Evolutionary conservation across 2,329 filamentous ascomycete genomes (phyloP).

Genomic region (Penicillium fuscoglaucum): DNA sequence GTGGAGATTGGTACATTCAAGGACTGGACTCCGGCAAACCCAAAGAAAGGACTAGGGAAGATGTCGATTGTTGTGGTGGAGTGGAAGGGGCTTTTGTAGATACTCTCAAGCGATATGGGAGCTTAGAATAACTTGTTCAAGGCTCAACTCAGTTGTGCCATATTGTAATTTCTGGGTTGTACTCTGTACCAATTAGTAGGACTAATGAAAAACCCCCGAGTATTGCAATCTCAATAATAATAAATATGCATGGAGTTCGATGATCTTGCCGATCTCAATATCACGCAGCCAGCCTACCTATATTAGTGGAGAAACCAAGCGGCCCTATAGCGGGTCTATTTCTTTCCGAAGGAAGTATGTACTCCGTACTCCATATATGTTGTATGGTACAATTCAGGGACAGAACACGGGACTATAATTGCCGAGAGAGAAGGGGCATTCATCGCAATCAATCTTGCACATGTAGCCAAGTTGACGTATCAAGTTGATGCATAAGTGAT

Average conservation of each 20-base stretch:
- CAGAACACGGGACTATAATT: not conserved
- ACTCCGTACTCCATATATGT: no score
- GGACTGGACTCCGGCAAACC: slow-evolving; percentile 17
- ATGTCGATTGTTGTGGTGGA: slow-evolving; percentile 22
- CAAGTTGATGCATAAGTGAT: not conserved
- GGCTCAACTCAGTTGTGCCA: not conserved
- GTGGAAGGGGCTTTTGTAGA: slow-evolving; percentile 12
- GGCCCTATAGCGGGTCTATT: not conserved
- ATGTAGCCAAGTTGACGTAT: not conserved
- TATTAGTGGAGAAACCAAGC: not conserved
- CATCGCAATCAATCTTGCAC: not conserved
- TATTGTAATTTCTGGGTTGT: not conserved
- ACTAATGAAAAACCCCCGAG: no score
- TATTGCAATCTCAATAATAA: no score
- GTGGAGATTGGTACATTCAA: slow-evolving; percentile 17
- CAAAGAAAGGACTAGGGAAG: slow-evolving; percentile 20
- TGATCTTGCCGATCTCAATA: not conserved
- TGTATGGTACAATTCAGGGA: no score
- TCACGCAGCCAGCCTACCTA: not conserved
- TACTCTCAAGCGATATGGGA: not conserved
- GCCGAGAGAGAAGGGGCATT: not conserved
- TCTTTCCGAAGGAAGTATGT: not conserved
- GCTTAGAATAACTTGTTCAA: not conserved
- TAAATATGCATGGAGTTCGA: not conserved
- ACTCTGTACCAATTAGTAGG: no score